Conservation (phyloP, 805 yeast species). For the Dipodascopsis uninucleata region DNA sequence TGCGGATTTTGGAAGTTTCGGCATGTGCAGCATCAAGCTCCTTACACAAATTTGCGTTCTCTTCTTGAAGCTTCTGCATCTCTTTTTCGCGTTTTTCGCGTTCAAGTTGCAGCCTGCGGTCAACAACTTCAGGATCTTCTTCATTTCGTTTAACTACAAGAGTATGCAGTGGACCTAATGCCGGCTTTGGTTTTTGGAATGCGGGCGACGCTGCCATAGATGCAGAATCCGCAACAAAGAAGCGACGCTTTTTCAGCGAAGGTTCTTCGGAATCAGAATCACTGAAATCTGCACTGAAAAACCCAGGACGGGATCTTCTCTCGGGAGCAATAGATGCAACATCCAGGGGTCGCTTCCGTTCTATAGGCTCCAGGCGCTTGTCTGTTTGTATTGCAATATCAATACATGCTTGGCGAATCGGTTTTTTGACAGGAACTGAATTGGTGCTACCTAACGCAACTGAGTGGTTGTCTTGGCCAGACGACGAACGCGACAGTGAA, state of each 20-base stretch:
- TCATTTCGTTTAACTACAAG: background rate
- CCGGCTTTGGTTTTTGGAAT: background rate
- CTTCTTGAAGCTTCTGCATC: conserved; percentile 9
- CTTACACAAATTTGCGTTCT: conserved; percentile 17
- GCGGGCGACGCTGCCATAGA: conserved; percentile 4
- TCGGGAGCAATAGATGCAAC: conserved; percentile 30
- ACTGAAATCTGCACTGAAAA: conserved; percentile 37
- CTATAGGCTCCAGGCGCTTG: background rate
- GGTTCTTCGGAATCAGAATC: conserved; percentile 31
- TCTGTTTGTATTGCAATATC: too few species aligned
- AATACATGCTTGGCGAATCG: too few species aligned
- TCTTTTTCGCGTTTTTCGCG: conserved; percentile 10
- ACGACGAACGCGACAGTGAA: too few species aligned
- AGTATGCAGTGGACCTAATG: conserved; percentile 9
- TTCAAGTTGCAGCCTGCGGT: conserved; percentile 19
- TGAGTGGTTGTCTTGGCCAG: too few species aligned
- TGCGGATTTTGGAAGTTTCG: too few species aligned
- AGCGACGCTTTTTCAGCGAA: conserved; percentile 11
- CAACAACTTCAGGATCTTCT: conserved; percentile 21
- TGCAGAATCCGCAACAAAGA: conserved; percentile 11
- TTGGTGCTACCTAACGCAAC: too few species aligned
- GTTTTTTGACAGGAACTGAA: too few species aligned
- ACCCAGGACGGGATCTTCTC: conserved; percentile 36
- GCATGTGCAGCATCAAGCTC: conserved; percentile 1
- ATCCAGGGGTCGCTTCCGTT: conserved; percentile 26